A percentile compares a stretch with the other conserved stretches of the same genome.
phyloP scores from a whole-genome alignment of 768 basidiomycete species.

The Gymnopilus dilepis region DNA sequence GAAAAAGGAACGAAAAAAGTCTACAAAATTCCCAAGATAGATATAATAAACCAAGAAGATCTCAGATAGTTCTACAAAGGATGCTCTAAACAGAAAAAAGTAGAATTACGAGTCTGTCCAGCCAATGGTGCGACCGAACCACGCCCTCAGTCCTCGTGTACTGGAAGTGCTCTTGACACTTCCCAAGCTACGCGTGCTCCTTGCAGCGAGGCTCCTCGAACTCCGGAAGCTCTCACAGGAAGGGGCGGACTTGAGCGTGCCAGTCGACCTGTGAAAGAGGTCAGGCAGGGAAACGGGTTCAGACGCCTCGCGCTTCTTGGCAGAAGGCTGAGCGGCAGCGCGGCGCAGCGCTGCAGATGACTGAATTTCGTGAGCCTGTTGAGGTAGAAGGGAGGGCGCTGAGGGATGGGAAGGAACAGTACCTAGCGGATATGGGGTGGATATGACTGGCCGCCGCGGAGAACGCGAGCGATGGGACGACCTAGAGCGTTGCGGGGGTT shows the following conservation, averaged over 20 bases:
- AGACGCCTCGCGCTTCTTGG: not conserved
- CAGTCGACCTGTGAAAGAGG: constrained; percentile 12
- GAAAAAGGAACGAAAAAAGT: constrained; percentile 1
- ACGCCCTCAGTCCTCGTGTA: constrained; percentile 44
- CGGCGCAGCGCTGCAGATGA: constrained; percentile 22
- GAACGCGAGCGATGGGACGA: constrained; percentile 10
- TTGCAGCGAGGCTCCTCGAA: constrained; percentile 41
- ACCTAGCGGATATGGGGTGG: constrained; percentile 52
- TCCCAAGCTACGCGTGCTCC: constrained; percentile 49
- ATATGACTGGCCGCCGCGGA: constrained; percentile 42
- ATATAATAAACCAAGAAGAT: not conserved
- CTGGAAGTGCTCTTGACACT: constrained; percentile 49
- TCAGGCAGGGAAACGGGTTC: constrained; percentile 20
- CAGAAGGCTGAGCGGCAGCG: constrained; percentile 4
- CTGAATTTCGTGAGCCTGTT: constrained; percentile 17
- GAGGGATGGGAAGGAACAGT: constrained; percentile 27
- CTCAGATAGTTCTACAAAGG: not conserved
- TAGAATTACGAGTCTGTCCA: constrained; percentile 23
- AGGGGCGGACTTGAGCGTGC: constrained; percentile 38
- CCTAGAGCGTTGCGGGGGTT: constrained; percentile 12
- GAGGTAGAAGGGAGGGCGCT: constrained; percentile 24
- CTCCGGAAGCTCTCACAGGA: constrained; percentile 56
- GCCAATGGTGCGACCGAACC: constrained; percentile 40
- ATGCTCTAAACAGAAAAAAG: constrained; percentile 7
- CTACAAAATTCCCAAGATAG: not conserved